Conservation (phyloP, 2,329 filamentous ascomycete species). For the Colletotrichum spinosum region DNA sequence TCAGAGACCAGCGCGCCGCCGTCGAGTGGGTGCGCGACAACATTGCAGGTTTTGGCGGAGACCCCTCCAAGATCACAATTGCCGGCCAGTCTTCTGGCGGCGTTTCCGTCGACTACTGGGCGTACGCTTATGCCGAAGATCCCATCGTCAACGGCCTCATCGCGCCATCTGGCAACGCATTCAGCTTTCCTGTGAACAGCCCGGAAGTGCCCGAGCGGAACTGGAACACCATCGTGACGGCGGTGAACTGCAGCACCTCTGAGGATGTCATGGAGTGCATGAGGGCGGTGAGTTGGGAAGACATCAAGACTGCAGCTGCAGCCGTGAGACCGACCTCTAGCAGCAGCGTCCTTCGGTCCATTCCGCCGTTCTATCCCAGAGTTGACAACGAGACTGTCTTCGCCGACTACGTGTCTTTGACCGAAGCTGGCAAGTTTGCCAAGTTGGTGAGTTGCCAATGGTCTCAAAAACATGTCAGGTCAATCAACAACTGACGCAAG, state of each 20-base stretch:
- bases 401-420: slow-evolving; percentile 50
- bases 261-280: slow-evolving; percentile 50
- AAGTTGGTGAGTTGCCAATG: slow-evolving; percentile 35
- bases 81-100: slow-evolving; percentile 59
- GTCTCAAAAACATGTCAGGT: too few relatives aligned
- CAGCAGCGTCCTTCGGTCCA: slow-evolving; percentile 50
- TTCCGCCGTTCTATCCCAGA: slow-evolving; percentile 55
- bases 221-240: slow-evolving; percentile 56
- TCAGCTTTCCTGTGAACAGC: slow-evolving; percentile 57
- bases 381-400: slow-evolving; percentile 56
- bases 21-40: slow-evolving; percentile 63
- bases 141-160: slow-evolving; percentile 62
- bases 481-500: too few relatives aligned
- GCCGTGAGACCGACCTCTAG: slow-evolving; percentile 47
- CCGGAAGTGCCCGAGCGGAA: slow-evolving; percentile 48
- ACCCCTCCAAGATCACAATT: slow-evolving; percentile 52
- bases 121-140: slow-evolving; percentile 60
- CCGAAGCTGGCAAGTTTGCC: slow-evolving; percentile 50
- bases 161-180: slow-evolving; percentile 57
- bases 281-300: slow-evolving; percentile 48
- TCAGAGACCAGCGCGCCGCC: slow-evolving; percentile 62
- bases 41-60: slow-evolving; percentile 59
- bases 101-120: slow-evolving; percentile 56
- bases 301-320: slow-evolving; percentile 51
- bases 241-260: slow-evolving; percentile 43